These are phyloP conservation scores for Coprinopsis sp. DNA, from an alignment of 768 basidiomycete species.

Conservation along the genomic window DNA sequence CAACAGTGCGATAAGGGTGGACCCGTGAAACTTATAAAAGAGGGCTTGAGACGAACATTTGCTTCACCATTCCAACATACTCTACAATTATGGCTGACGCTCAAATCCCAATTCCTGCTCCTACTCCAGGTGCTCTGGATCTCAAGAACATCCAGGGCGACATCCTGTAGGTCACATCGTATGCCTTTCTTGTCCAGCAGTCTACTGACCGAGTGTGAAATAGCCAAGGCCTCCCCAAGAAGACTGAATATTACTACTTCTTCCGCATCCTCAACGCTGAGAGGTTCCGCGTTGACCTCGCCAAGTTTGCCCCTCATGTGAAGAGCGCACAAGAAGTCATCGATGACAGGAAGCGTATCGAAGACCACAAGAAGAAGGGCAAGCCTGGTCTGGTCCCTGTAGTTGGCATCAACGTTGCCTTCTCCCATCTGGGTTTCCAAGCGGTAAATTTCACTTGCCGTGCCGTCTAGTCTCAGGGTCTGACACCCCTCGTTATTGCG, in stretches of 20 bases:
- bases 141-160: slow-evolving; percentile 46
- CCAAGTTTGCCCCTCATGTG: slow-evolving; percentile 38
- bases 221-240: slow-evolving; percentile 45
- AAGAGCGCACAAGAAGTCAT: slow-evolving; percentile 42
- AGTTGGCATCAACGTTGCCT: slow-evolving; percentile 47
- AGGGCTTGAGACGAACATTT: too few relatives aligned
- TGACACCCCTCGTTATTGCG: neutral
- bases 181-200: neutral
- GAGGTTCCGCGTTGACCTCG: slow-evolving; percentile 40
- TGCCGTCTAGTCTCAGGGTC: too few relatives aligned
- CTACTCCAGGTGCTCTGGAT: slow-evolving; percentile 22
- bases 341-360: slow-evolving; percentile 36
- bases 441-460: slow-evolving; percentile 33
- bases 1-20: too few relatives aligned
- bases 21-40: too few relatives aligned
- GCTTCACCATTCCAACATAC: too few relatives aligned
- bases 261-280: slow-evolving; percentile 43
- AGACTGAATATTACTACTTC: slow-evolving; percentile 46
- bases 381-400: slow-evolving; percentile 31
- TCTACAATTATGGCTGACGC: too few relatives aligned
- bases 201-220: neutral
- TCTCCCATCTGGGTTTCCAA: slow-evolving; percentile 44
- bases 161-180: slow-evolving; percentile 32
- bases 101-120: slow-evolving; percentile 8
- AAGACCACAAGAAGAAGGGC: slow-evolving; percentile 33